Evolutionary conservation across 1,139 yeast genomes (phyloP).

Genomic region (Candida sp.): DNA sequence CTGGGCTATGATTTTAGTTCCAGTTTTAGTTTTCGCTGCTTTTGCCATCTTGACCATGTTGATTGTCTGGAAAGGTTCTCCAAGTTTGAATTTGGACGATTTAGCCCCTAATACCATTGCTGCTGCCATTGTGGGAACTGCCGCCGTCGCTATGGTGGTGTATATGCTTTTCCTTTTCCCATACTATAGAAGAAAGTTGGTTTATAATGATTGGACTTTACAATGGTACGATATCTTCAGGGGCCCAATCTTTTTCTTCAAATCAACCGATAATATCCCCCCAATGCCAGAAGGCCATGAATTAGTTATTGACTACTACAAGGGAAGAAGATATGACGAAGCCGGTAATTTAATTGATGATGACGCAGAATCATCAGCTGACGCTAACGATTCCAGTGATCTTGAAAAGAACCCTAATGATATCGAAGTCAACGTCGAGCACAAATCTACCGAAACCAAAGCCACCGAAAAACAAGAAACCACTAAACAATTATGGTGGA

Average conservation of each 20-base stretch:
- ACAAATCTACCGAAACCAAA: slow-evolving; percentile 7
- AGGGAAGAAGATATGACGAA: slow-evolving; percentile 50
- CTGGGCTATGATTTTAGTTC: slow-evolving; percentile 58
- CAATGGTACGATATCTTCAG: slow-evolving; percentile 51
- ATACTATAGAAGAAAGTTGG: slow-evolving; percentile 56
- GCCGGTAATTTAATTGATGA: slow-evolving; percentile 14
- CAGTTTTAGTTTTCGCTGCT: slow-evolving; percentile 58
- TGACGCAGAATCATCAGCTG: slow-evolving; percentile 8
- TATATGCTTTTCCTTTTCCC: slow-evolving; percentile 61
- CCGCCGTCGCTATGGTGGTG: slow-evolving; percentile 49
- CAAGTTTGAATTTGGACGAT: slow-evolving; percentile 52
- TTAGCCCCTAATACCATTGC: slow-evolving; percentile 49
- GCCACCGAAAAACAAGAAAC: slow-evolving; percentile 14
- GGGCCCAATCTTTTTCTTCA: slow-evolving; percentile 60
- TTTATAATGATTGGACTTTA: slow-evolving; percentile 67
- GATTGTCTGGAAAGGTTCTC: slow-evolving; percentile 73
- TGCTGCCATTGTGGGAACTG: slow-evolving; percentile 62
- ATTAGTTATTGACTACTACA: slow-evolving; percentile 61
- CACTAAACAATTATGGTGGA: slow-evolving; percentile 43
- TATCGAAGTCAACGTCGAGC: background rate
- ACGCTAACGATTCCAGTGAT: slow-evolving; percentile 6
- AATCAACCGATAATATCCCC: slow-evolving; percentile 55
- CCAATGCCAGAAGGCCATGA: slow-evolving; percentile 61
- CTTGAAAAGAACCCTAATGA: slow-evolving; percentile 6
- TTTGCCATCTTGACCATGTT: slow-evolving; percentile 61